Base-by-base conservation (phyloP, 768 basidiomycete species). In the Dacryopinax primogenitus region DNA sequence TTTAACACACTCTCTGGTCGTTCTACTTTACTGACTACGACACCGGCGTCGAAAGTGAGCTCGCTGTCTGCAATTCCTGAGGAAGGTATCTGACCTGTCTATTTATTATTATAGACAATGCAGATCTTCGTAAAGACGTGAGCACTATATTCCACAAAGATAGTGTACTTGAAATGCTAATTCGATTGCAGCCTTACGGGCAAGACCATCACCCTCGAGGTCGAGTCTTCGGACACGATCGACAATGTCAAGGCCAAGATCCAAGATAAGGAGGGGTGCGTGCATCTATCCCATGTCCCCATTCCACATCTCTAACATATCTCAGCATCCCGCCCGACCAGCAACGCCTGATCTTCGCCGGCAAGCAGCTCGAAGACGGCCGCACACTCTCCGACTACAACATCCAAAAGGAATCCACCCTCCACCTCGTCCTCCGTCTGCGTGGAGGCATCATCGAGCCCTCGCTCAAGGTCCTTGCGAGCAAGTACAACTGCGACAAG, bases 361-460 rank as follows among this genome's bases (percentile, higher is more conserved):
- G 95, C 64, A 98, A 98, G 83, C 95, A 97, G 77, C 85, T 97
- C 66, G 95, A 98, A 78, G 95, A 98, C 76, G 95, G 95, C 58
- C 89, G 95, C 71, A 97, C 94, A 6, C 81, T 97, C 45, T 88
- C 84, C 70, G 95, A 98, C 79, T 97, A 95, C 82, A 95, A 95
- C 81, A 96, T 95, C 74, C 92, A 94, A 80, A 93, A 94, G 79
- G 94, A 97, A 78, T 94, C 92, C 23, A 98, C 94, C 30, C 90
- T 98, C 70, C 94, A 98, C 79, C 81, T 97, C 71, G 93, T 97
- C 70, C 91, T 95, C 76, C 91, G 89, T 81, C 90, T 95, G 71
- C 89, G 92, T 77, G 94, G 96, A 68, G 96, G 96, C 63, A 92
- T 99, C 81, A 98, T 99, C 70, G 96, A 99, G 80, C 96, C 96